Evolutionary conservation across 352 stramenopile genomes (phyloP).

Genomic region (Pythium grandisporangium): DNA sequence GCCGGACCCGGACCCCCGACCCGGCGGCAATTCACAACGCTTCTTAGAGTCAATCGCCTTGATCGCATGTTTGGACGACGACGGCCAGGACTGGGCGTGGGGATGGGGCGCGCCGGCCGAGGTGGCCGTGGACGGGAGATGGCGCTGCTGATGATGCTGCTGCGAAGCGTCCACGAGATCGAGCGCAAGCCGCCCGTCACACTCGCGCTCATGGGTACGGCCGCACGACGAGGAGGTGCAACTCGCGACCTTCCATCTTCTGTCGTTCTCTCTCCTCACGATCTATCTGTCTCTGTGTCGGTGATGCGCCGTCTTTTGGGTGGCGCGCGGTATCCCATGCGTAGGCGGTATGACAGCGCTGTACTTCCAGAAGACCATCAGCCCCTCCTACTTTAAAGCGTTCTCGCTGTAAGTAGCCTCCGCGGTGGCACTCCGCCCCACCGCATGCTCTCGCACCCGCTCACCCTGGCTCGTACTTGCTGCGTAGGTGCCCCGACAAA

Average conservation of each 20-base stretch:
- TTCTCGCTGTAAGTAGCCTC: conserved; percentile 31
- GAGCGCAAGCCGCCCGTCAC: conserved; percentile 45
- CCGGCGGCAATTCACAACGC: no score
- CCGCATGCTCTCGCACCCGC: no score
- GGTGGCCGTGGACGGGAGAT: conserved; percentile 4
- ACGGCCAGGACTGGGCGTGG: neutral
- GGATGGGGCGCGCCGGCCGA: neutral
- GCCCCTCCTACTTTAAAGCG: conserved; percentile 18
- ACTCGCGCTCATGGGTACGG: conserved; percentile 16
- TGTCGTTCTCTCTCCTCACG: no score
- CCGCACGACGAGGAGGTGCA: no score
- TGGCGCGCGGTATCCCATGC: neutral
- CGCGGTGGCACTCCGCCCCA: neutral
- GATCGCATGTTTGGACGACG: neutral
- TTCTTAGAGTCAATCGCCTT: no score
- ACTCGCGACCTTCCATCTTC: no score
- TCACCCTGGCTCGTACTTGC: no score
- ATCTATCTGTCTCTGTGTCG: no score
- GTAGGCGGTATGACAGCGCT: conserved; percentile 43
- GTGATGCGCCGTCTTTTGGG: no score
- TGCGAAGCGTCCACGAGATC: conserved; percentile 38
- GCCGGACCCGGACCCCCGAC: no score
- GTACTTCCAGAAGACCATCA: conserved; percentile 38
- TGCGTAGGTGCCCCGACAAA: conserved; percentile 57
- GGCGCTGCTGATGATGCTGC: conserved; percentile 16